phyloP scores from a whole-genome alignment of 1,284 basidiomycete species.

The Microbotryomycetes sp. region DNA sequence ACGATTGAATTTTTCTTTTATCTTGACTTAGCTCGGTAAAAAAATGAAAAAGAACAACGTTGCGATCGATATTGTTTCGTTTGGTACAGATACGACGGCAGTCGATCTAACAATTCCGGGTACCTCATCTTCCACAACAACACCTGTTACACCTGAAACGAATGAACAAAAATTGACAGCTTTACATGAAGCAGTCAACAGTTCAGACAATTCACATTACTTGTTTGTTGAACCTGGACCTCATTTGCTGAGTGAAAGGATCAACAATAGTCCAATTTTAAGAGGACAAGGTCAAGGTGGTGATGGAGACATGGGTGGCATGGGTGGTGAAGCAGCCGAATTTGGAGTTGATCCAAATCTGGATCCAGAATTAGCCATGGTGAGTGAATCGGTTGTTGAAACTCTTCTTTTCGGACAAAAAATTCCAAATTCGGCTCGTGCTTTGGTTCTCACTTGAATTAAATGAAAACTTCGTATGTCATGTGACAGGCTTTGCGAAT shows the following conservation, averaged over 20 bases:
- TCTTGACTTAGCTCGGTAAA: constrained; percentile 82
- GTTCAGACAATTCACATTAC: constrained; percentile 75
- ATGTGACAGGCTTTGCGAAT: constrained; percentile 80
- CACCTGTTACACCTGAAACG: constrained; percentile 53
- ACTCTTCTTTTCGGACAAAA: not conserved
- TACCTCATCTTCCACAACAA: constrained; percentile 46
- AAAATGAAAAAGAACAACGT: constrained; percentile 99
- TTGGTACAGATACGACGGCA: constrained; percentile 46
- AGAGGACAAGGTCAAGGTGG: constrained; percentile 50
- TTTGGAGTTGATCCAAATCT: constrained; percentile 90
- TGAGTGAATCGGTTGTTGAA: too few relatives aligned
- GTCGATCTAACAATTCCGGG: constrained; percentile 18
- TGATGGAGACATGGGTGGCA: constrained; percentile 41
- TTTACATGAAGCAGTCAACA: constrained; percentile 71
- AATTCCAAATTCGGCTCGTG: not conserved
- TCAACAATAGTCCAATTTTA: constrained; percentile 47
- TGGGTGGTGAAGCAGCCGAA: constrained; percentile 51
- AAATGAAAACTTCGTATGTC: too few relatives aligned
- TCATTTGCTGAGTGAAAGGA: constrained; percentile 69
- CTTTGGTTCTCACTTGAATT: too few relatives aligned
- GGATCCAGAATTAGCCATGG: constrained; percentile 97
- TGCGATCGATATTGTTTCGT: constrained; percentile 83
- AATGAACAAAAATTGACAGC: constrained; percentile 57
- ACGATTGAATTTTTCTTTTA: too few relatives aligned
- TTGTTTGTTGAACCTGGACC: constrained; percentile 70